Conservation (phyloP, 1,284 basidiomycete genomes). For the Cutaneotrichosporon arboriforme region DNA sequence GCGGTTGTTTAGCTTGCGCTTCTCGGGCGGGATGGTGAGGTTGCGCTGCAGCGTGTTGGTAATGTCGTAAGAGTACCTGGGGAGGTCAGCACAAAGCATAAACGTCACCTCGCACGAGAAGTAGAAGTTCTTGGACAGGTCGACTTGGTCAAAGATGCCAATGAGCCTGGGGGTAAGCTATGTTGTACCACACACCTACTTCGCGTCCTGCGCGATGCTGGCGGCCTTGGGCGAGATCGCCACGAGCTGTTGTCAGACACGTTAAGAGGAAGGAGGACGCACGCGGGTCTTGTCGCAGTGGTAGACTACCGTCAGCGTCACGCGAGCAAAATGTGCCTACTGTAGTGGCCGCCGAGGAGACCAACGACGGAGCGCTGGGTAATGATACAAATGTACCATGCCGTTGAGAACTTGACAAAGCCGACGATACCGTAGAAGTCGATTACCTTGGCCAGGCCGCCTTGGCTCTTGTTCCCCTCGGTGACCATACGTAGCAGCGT, state of each 20-base stretch:
- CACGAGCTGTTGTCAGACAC: slow-evolving; percentile 30
- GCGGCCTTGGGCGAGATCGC: slow-evolving; percentile 52
- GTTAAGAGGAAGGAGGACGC: background rate
- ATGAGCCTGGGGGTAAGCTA: slow-evolving; percentile 54
- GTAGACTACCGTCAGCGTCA: slow-evolving; percentile 56
- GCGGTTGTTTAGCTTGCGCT: slow-evolving; percentile 66
- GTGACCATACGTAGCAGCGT: slow-evolving; percentile 89
- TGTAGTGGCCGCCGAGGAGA: slow-evolving; percentile 88
- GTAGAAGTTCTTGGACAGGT: slow-evolving; percentile 98
- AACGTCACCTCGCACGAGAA: slow-evolving; percentile 63
- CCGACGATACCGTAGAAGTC: slow-evolving; percentile 65
- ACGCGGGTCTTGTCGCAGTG: slow-evolving; percentile 93
- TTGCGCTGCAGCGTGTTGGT: slow-evolving; percentile 93
- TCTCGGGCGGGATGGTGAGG: slow-evolving; percentile 57
- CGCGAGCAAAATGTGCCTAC: slow-evolving; percentile 20
- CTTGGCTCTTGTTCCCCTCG: slow-evolving; percentile 82
- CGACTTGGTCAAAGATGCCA: slow-evolving; percentile 93
- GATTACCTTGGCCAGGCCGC: slow-evolving; percentile 75
- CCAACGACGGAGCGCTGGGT: slow-evolving; percentile 88
- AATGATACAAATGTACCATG: slow-evolving; percentile 86
- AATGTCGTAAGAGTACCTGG: slow-evolving; percentile 90
- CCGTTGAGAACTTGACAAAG: slow-evolving; percentile 81
- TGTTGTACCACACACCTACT: slow-evolving; percentile 42
- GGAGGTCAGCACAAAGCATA: background rate
- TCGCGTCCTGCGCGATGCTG: slow-evolving; percentile 73